Evolutionary conservation across 192 early-diverging fungal species (phyloP), one percentile per base, ranked within the genome.

Genomic region (Funneliformis geosporum): DNA sequence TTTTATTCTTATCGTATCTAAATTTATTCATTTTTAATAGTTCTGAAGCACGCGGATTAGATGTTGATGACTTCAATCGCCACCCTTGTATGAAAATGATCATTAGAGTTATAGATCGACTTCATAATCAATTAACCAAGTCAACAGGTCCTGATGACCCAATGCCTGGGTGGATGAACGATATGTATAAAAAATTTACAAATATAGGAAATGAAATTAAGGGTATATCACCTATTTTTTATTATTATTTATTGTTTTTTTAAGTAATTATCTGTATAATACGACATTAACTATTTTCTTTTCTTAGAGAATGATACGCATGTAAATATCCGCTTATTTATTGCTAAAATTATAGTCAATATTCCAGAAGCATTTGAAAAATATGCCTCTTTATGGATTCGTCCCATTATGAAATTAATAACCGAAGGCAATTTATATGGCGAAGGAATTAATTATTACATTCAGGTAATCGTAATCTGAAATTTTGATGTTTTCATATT

Each of bases 91-190:
- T 93, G 92, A 79, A 83, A 73, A 82, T 80, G 43, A 83, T 93
- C 9, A 55, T 91, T n/a, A 81, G 82, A 21, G 79, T 91, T n/a
- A 87, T 94, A 10, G 71, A 82, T 8, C 85, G 85, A 44, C 79
- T 94, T 12, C 87, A 88, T 55, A 78, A 40, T 4, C 64, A 80
- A 10, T 85, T 88, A 39, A 84, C 84, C 14, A 83, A 83, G 3
- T 82, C 86, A 8, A 55, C 66, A 10, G 73, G 67, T 23, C 75
- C 79, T 1, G 75, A 80, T 28, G 80, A 82, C 21, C 46, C 60
- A 18, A 89, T 92, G 88, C 91, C 91, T 1, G 40, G 62, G 4
- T 94, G 93, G 92, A 94, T 94, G 89, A 82, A 83, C 9, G 87
- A 87, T 61, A 80, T 94, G 8, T 47, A 83, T n/a, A 79, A 76